These are phyloP conservation scores for Dichotomocladium elegans DNA, from an alignment of 371 early-diverging fungal species.

Conservation along the genomic window DNA sequence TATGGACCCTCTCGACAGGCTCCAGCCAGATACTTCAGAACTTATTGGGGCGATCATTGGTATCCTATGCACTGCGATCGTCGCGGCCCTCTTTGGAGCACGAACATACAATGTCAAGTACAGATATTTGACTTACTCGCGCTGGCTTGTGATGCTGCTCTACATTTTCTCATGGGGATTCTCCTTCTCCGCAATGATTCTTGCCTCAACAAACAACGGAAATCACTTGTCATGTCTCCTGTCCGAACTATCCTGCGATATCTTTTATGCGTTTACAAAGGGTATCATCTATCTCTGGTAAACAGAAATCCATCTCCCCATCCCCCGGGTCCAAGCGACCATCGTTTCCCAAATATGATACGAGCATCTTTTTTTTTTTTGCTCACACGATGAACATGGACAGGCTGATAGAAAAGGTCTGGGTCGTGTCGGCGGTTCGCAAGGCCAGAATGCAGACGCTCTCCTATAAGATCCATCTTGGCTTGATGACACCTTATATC, in stretches of 20 bases:
- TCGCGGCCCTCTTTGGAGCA: slow-evolving; percentile 38
- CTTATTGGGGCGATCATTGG: slow-evolving; percentile 31
- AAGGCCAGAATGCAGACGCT: slow-evolving; percentile 26
- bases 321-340: no score
- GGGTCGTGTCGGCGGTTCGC: slow-evolving; percentile 33
- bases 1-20: neutral
- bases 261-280: slow-evolving; percentile 28
- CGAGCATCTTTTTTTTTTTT: no score
- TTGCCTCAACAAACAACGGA: slow-evolving; percentile 42
- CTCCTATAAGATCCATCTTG: slow-evolving; percentile 38
- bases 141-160: slow-evolving; percentile 34
- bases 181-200: slow-evolving; percentile 29
- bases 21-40: slow-evolving; percentile 24
- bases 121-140: slow-evolving; percentile 30
- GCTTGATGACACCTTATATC: slow-evolving; percentile 36
- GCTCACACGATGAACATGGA: neutral
- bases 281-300: slow-evolving; percentile 28
- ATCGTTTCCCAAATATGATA: no score
- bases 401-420: slow-evolving; percentile 30
- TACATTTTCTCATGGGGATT: slow-evolving; percentile 45
- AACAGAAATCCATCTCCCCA: no score
- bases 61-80: slow-evolving; percentile 23
- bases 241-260: slow-evolving; percentile 24
- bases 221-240: slow-evolving; percentile 24
- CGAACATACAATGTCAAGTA: slow-evolving; percentile 37